Evolutionary conservation across 1,139 yeast genomes (phyloP), one percentile per base, ranked within the genome.

Genomic region (Hansenula sp.): DNA sequence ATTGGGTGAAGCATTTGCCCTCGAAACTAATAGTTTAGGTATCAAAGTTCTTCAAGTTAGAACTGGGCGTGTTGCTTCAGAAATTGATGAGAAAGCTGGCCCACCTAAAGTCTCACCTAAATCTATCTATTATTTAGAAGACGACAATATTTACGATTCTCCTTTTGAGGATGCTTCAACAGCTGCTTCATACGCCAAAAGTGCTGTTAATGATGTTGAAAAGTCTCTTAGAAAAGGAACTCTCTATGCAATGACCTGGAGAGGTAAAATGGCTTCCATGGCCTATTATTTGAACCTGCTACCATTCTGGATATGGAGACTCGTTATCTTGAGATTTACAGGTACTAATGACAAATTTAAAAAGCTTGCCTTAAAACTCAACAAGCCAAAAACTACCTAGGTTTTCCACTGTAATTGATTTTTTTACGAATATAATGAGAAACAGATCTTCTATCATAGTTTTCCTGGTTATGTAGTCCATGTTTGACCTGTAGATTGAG

Each of bases 21-120:
- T 83, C 17, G 95, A 86, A 62, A 62, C 85, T 68, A 76, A 75
- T 54, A 85, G 89, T 3, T 81, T 85, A 56, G 86, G 76, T 16
- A 90, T 86, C 29, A 72, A 76, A 45, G 91, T 85, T 3, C 68
- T 86, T 45, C 83, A 82, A 41, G 75, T 83, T 5, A 66, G 78
- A 39, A 84, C 93, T 3, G 88, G 83, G 30, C 83, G 80, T 16
- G 85, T 82, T 28, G 65, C 70, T 29, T 81, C 90, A 11, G 75
- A 72, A 39, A 78, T 82, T 48, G 76, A 45, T 11, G 81, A 77
- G 1, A 43, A 42, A 50, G 66, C 59, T 9, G 66, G 84, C 48
- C 70, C 75, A 0, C 17, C 4, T 5, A n/a, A 25, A 9, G 61
- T 83, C 34, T 84, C 88, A 1, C 62, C 63, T 24, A 65, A 59